phyloP scores from a whole-genome alignment of 2,329 filamentous ascomycete genomes.

The Pseudogymnoascus pannorum region DNA sequence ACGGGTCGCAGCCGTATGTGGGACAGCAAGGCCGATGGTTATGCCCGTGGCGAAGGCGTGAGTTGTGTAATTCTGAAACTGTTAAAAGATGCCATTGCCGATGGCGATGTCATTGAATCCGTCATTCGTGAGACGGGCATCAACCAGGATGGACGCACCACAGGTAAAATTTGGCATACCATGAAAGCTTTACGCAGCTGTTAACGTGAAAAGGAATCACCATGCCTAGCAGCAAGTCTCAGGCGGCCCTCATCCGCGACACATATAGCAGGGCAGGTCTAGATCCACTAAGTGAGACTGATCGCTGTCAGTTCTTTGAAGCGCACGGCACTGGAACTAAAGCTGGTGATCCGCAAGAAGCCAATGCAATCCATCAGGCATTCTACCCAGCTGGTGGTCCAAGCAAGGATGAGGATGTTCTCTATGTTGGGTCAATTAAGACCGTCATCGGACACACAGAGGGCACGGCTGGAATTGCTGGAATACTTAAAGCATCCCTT shows the following conservation, averaged over 20 bases:
- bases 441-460: slow-evolving; percentile 25
- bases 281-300: neutral
- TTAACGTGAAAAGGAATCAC: slow-evolving; percentile 33
- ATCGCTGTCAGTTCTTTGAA: slow-evolving; percentile 18
- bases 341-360: slow-evolving; percentile 24
- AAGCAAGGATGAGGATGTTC: slow-evolving; percentile 14
- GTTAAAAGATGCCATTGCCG: slow-evolving; percentile 47
- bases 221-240: slow-evolving; percentile 40
- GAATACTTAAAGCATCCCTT: slow-evolving; percentile 21
- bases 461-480: slow-evolving; percentile 18
- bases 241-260: slow-evolving; percentile 21
- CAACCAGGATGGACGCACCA: slow-evolving; percentile 52
- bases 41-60: slow-evolving; percentile 42
- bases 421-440: slow-evolving; percentile 22
- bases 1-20: slow-evolving; percentile 34
- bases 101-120: slow-evolving; percentile 50
- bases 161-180: slow-evolving; percentile 25
- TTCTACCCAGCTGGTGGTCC: slow-evolving; percentile 16
- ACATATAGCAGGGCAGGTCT: slow-evolving; percentile 10
- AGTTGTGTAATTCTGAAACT: slow-evolving; percentile 52
- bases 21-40: slow-evolving; percentile 18
- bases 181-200: neutral
- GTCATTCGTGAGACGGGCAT: slow-evolving; percentile 46
- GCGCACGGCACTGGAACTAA: slow-evolving; percentile 26
- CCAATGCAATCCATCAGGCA: slow-evolving; percentile 14